These are phyloP conservation scores for Inonotus hispidus DNA, from an alignment of 1,284 basidiomycete genomes.

Conservation along the genomic window DNA sequence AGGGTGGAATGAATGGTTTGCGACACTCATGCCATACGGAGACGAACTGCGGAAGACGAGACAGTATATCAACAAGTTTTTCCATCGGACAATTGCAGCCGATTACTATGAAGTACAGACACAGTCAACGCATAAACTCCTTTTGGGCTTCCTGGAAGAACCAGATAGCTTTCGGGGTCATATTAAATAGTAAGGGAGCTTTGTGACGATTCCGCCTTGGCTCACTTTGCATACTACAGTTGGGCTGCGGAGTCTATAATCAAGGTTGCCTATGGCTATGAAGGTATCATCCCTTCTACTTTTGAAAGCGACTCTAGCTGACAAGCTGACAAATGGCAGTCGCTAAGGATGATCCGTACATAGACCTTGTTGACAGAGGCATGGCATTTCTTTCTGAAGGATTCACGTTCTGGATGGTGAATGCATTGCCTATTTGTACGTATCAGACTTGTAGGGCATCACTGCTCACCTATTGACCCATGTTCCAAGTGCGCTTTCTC, in stretches of 20 bases:
- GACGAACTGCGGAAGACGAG: slow-evolving; percentile 23
- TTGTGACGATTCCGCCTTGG: neutral
- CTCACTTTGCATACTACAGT: neutral
- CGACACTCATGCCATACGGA: slow-evolving; percentile 22
- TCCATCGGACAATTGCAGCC: slow-evolving; percentile 18
- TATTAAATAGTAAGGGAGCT: neutral
- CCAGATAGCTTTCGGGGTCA: neutral
- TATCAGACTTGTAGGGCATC: too few relatives aligned
- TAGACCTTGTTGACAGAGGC: slow-evolving; percentile 16
- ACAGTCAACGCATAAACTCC: neutral
- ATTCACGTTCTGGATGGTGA: slow-evolving; percentile 6
- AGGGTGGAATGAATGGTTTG: slow-evolving; percentile 8
- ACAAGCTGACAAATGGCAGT: neutral
- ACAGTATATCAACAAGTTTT: slow-evolving; percentile 23
- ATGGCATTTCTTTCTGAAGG: slow-evolving; percentile 4
- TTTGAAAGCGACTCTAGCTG: neutral
- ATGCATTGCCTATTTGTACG: neutral
- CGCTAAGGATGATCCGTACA: slow-evolving; percentile 15
- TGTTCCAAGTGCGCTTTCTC: neutral
- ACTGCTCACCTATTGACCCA: too few relatives aligned
- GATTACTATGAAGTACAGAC: slow-evolving; percentile 16
- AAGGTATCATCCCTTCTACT: too few relatives aligned
- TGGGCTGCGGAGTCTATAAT: slow-evolving; percentile 5
- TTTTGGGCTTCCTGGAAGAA: neutral
- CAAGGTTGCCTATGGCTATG: slow-evolving; percentile 8